Evolutionary conservation across 2,329 filamentous ascomycete species (phyloP).

Genomic region (Drechmeria coniospora): DNA sequence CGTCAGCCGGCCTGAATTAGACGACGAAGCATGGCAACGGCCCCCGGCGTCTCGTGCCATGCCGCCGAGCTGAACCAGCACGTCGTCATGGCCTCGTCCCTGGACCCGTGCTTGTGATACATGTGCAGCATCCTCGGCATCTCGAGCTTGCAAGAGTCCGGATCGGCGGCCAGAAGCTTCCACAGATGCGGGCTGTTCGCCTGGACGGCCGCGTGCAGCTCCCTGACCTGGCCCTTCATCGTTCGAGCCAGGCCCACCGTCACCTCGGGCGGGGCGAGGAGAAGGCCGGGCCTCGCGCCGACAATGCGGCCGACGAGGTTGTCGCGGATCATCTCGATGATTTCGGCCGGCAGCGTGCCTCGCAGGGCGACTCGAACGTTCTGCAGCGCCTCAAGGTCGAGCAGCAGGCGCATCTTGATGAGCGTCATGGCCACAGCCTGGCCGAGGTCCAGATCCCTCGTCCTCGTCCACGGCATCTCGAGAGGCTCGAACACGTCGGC

Average conservation of each 20-base stretch:
- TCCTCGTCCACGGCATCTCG: not conserved
- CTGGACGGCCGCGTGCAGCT: constrained; percentile 4
- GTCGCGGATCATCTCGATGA: constrained; percentile 7
- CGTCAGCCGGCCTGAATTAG: no score
- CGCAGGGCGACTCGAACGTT: constrained; percentile 2
- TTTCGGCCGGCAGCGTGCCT: constrained; percentile 5
- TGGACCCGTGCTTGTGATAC: constrained; percentile 1
- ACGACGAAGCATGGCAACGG: constrained; percentile 2
- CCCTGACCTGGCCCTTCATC: constrained; percentile 6
- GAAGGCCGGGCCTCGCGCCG: not conserved
- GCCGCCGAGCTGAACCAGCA: constrained; percentile 4
- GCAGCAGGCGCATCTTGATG: constrained; percentile 9
- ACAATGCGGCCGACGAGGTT: not conserved
- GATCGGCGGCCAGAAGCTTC: constrained; percentile 4
- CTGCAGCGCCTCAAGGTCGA: constrained; percentile 7
- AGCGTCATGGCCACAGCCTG: constrained; percentile 3
- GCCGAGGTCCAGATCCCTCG: constrained; percentile 2
- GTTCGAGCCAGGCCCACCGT: constrained; percentile 1
- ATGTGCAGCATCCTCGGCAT: constrained; percentile 5
- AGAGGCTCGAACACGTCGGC: constrained; percentile 24
- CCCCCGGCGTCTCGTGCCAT: constrained; percentile 9
- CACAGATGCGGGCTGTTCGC: constrained; percentile 8
- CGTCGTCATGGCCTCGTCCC: constrained; percentile 7
- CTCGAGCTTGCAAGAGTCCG: not conserved
- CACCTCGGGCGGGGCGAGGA: constrained; percentile 1